Evolutionary conservation across 495 filamentous ascomycete genomes (phyloP), one percentile per base, ranked within the genome.

Genomic region (Annulohypoxylon bovei): DNA sequence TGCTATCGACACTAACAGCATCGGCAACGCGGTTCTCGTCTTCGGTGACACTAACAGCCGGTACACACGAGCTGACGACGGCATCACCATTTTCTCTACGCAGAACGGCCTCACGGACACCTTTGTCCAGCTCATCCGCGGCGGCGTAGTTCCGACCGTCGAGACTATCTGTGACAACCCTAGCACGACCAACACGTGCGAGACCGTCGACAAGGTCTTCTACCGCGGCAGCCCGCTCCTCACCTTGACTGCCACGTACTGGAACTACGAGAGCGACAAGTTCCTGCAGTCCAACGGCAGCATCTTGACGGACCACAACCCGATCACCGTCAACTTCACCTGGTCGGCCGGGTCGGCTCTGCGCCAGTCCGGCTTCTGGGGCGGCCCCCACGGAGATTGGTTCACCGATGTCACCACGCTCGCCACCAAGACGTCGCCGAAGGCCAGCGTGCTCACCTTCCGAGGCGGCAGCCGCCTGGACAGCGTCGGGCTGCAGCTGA

Each of bases 171-270:
- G 87, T 70, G 79, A 75, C 23, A 85, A 87, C 69, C 85, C 87
- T 0, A 81, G 82, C 39, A 69, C 76, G 4, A 81, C 71, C 18
- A 76, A 82, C 56, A 75, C 66, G 4, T 91, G 88, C 73, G 88
- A 90, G 77, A 85, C 83, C 1, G 85, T 91, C 14, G 88, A 91
- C 67, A 91, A 90, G 75, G 82, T 89, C 42, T 81, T 89, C 52
- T 89, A 88, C 74, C 81, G 88, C 9, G 80, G 80, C 3, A 82
- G 82, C 28, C 77, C 79, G 6, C 68, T 86, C 0, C 66, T 88
- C 0, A 72, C 71, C 0, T 72, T 90, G 8, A 58, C 65, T 7
- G 82, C 84, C 0, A 80, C 77, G 0, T 71, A 72, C 28, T 87
- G 83, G 70, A 70, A 72, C 57, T 90, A 90, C 64, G 86, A 80